Conservation (phyloP, 2,329 filamentous ascomycete species). For the Cladosporium cucumerinum region DNA sequence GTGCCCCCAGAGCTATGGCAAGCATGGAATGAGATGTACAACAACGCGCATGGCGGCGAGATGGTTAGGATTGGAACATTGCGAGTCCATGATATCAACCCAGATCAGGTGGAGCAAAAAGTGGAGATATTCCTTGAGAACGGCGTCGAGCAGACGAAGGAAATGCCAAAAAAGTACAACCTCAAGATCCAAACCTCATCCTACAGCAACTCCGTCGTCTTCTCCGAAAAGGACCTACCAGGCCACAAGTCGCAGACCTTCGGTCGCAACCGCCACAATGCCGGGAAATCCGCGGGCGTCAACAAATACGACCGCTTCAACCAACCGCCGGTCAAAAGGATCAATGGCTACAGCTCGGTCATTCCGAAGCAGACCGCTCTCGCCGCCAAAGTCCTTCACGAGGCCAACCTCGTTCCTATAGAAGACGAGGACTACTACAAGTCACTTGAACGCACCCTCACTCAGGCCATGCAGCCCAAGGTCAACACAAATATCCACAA, state of each 20-base stretch:
- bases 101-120: conserved; percentile 35
- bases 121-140: conserved; percentile 60
- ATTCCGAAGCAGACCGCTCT: conserved; percentile 72
- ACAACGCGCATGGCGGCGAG: conserved; percentile 53
- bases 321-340: conserved; percentile 21
- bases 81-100: conserved; percentile 4
- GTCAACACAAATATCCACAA: conserved; percentile 33
- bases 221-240: conserved; percentile 88
- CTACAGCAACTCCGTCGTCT: conserved; percentile 85
- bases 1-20: conserved; percentile 79
- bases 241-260: conserved; percentile 42
- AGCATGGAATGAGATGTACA: conserved; percentile 70
- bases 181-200: conserved; percentile 64
- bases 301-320: conserved; percentile 29
- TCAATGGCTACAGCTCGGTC: conserved; percentile 30
- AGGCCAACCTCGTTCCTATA: conserved; percentile 69
- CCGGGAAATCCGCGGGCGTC: conserved; percentile 23
- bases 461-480: conserved; percentile 31
- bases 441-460: conserved; percentile 12
- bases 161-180: conserved; percentile 84
- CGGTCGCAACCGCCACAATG: conserved; percentile 19
- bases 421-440: conserved; percentile 65
- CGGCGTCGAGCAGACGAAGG: conserved; percentile 63
- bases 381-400: conserved; percentile 68
- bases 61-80: conserved; percentile 65